These are phyloP conservation scores for Globisporangium heterothallicum DNA, from an alignment of 352 stramenopile species.

Conservation along the genomic window DNA sequence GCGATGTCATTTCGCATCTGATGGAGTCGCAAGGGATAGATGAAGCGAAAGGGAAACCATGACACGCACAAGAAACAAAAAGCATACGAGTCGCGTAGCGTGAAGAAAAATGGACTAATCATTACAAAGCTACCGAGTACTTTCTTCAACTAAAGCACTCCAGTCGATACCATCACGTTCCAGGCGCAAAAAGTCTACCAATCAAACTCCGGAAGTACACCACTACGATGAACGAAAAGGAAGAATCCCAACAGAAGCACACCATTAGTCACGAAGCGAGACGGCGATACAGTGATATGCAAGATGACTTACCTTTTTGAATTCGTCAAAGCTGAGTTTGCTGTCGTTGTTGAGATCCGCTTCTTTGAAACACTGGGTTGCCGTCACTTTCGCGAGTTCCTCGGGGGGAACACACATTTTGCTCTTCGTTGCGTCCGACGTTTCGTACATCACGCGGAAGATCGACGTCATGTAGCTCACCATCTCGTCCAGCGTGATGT, in stretches of 20 bases:
- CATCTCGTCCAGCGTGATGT: constrained; percentile 85
- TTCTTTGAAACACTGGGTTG: constrained; percentile 82
- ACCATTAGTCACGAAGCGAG: background rate
- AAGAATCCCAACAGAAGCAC: constrained; percentile 6
- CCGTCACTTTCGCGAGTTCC: constrained; percentile 74
- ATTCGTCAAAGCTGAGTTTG: constrained; percentile 86
- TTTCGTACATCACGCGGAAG: constrained; percentile 89
- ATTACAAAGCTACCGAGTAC: constrained; percentile 14
- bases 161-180: too few relatives aligned
- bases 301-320: constrained; percentile 68
- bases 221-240: constrained; percentile 8
- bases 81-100: background rate
- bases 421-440: constrained; percentile 63
- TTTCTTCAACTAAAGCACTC: too few relatives aligned
- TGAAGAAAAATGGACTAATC: constrained; percentile 16
- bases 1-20: constrained; percentile 8
- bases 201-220: constrained; percentile 17
- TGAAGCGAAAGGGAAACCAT: background rate
- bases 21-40: constrained; percentile 11
- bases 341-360: constrained; percentile 79
- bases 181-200: background rate
- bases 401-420: constrained; percentile 73
- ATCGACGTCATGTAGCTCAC: constrained; percentile 86
- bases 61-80: background rate
- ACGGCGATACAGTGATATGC: background rate